These are phyloP conservation scores for Teunomyces funiuensis DNA, from an alignment of 805 yeast species.

Conservation along the genomic window DNA sequence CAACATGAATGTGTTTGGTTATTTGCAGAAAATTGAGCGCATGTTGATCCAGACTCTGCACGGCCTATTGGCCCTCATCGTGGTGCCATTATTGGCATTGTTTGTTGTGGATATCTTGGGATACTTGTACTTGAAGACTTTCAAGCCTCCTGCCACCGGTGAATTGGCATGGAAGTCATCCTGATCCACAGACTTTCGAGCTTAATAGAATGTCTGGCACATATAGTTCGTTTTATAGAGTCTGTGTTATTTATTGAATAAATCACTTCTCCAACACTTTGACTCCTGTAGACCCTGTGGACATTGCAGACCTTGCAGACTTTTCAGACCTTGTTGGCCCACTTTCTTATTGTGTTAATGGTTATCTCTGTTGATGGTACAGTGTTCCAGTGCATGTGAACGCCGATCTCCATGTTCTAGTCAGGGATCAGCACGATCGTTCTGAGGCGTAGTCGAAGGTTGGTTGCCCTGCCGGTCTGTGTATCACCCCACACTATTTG, in stretches of 20 bases:
- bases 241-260: not conserved
- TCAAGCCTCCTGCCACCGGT: conserved; percentile 3
- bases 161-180: conserved; percentile 1
- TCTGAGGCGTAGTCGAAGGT: too few species aligned
- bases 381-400: too few species aligned
- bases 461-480: too few species aligned
- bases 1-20: conserved; percentile 4
- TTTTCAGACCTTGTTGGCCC: too few species aligned
- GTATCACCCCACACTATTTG: too few species aligned
- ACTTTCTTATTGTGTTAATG: too few species aligned
- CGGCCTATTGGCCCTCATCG: conserved; percentile 8
- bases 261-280: too few species aligned
- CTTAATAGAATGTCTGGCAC: not conserved
- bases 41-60: conserved; percentile 8
- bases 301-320: too few species aligned
- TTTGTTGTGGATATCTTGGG: conserved; percentile 7
- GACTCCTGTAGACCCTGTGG: too few species aligned
- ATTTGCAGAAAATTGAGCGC: conserved; percentile 6
- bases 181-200: not conserved
- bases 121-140: conserved; percentile 7
- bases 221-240: not conserved
- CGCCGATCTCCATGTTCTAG: too few species aligned
- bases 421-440: too few species aligned
- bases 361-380: too few species aligned
- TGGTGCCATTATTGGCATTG: conserved; percentile 3